phyloP scores from a whole-genome alignment of 1,284 basidiomycete genomes.

The Pseudozyma thailandica region DNA sequence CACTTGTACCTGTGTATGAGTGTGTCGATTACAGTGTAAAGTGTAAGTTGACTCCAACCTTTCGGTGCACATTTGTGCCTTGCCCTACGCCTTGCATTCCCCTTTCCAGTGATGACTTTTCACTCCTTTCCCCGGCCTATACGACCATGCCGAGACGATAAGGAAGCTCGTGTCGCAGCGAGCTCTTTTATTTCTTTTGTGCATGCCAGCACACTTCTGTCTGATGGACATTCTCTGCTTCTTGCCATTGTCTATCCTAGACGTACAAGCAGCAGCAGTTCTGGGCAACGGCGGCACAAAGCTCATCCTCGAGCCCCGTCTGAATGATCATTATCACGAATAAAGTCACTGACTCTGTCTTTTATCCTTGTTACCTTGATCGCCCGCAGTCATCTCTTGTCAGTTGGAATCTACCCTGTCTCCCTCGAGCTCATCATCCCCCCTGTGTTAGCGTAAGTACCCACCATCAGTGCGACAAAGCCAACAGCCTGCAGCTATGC shows the following conservation, averaged over 20 bases:
- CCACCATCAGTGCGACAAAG: neutral
- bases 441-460: slow-evolving; percentile 30
- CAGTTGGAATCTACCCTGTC: slow-evolving; percentile 5
- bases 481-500: neutral
- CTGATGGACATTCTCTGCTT: slow-evolving; percentile 49
- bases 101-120: slow-evolving; percentile 53
- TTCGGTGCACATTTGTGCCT: neutral
- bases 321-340: neutral
- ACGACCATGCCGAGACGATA: slow-evolving; percentile 68
- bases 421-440: neutral
- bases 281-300: neutral
- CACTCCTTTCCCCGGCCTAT: slow-evolving; percentile 68
- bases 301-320: neutral
- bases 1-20: slow-evolving; percentile 29
- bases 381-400: slow-evolving; percentile 15
- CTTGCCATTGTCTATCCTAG: slow-evolving; percentile 8
- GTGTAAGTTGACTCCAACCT: slow-evolving; percentile 25
- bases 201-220: slow-evolving; percentile 67
- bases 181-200: slow-evolving; percentile 60
- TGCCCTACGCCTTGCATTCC: slow-evolving; percentile 3
- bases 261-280: neutral
- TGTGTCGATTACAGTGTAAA: slow-evolving; percentile 34
- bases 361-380: neutral
- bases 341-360: slow-evolving; percentile 12
- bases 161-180: slow-evolving; percentile 66